phyloP scores from a whole-genome alignment of 2,329 filamentous ascomycete genomes.

The Penicillium frequentans region DNA sequence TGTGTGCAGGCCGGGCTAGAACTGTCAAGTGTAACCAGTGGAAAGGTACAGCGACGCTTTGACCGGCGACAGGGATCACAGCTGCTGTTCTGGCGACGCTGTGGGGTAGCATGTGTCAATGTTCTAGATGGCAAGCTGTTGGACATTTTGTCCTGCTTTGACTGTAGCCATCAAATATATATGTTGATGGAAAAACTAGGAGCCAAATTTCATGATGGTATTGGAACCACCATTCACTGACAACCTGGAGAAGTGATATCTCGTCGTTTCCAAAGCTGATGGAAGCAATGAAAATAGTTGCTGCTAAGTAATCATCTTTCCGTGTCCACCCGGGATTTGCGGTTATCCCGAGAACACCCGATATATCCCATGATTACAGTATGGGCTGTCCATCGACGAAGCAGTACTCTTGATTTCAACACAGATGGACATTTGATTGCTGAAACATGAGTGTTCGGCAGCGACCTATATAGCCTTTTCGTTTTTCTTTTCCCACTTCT shows the following conservation, averaged over 20 bases:
- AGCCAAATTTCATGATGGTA: background rate
- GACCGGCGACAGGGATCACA: conserved; percentile 27
- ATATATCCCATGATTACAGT: no score
- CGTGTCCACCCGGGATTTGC: background rate
- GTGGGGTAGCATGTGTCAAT: background rate
- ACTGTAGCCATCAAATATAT: background rate
- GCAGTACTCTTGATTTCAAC: no score
- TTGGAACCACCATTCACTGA: no score
- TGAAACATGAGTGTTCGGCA: no score
- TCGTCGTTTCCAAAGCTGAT: background rate
- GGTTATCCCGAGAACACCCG: background rate
- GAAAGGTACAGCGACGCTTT: conserved; percentile 26
- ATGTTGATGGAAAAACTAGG: background rate
- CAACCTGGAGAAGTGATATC: background rate
- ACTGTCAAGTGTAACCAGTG: background rate
- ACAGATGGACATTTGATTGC: no score
- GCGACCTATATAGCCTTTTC: no score
- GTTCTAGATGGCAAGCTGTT: background rate
- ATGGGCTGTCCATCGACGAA: no score
- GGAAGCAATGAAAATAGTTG: background rate
- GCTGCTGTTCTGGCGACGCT: conserved; percentile 26
- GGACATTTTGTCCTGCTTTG: background rate
- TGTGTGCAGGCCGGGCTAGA: conserved; percentile 10
- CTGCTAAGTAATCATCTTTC: background rate
- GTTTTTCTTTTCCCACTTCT: no score